Conservation (phyloP, 768 basidiomycete genomes). For the Pluteus cervinus region DNA sequence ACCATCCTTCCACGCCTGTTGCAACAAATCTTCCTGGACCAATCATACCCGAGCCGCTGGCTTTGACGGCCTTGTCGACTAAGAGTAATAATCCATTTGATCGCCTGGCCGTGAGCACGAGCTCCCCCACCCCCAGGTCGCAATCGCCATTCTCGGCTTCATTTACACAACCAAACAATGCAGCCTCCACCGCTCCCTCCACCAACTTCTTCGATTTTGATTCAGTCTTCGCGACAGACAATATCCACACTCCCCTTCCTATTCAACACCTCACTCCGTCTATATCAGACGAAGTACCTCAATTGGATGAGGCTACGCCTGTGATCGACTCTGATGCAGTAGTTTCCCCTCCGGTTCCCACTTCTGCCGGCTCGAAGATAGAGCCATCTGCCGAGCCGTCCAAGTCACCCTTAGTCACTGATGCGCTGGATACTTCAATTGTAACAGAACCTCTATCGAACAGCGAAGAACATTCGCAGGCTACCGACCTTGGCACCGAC, state of each 20-base stretch:
- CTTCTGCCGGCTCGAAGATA: slow-evolving; percentile 10
- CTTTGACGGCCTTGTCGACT: slow-evolving; percentile 56
- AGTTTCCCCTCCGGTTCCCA: slow-evolving; percentile 11
- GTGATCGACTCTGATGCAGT: too few relatives aligned
- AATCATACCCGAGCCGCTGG: slow-evolving; percentile 61
- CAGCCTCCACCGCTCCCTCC: slow-evolving; percentile 6
- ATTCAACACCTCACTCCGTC: background rate
- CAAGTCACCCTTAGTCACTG: too few relatives aligned
- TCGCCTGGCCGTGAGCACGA: slow-evolving; percentile 46
- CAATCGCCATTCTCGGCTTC: slow-evolving; percentile 60
- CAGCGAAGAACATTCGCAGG: background rate
- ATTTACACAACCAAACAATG: slow-evolving; percentile 19
- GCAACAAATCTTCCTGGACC: slow-evolving; percentile 55
- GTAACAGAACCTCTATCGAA: too few relatives aligned
- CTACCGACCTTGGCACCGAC: slow-evolving; percentile 45
- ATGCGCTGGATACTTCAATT: too few relatives aligned
- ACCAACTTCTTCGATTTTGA: background rate
- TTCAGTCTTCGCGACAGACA: background rate
- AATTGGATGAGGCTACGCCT: background rate
- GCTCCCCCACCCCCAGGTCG: slow-evolving; percentile 37
- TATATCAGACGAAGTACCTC: background rate
- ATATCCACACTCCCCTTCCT: background rate
- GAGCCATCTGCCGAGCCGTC: slow-evolving; percentile 24
- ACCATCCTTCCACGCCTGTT: slow-evolving; percentile 29
- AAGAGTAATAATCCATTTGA: slow-evolving; percentile 94